Evolutionary conservation across 495 filamentous ascomycete species (phyloP), one percentile per base, ranked within the genome.

Genomic region (Sphaerosporella brunnea): DNA sequence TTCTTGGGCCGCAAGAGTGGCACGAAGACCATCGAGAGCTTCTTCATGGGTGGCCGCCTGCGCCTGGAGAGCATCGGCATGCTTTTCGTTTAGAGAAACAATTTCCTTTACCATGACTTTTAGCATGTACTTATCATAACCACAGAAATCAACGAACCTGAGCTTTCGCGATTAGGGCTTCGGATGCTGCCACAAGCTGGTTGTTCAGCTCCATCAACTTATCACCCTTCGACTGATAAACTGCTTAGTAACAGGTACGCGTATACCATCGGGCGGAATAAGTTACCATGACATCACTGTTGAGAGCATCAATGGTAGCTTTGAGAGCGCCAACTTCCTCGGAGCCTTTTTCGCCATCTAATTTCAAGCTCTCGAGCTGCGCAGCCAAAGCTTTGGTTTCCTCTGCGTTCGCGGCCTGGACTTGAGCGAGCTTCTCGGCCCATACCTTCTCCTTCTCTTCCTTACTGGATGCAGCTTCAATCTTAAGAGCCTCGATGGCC

Each of bases 391-490:
- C 30, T n/a, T 37, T 23, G 3, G 35, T 23, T 23, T 48, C 21
- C 21, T 37, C 35, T 8, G 19, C 41, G 18, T 21, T 46, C 8
- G 49, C 49, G 37, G 28, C 20, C 16, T 28, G 15, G 8, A 30
- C 18, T 16, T 39, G 25, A 11, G 19, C 41, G 13, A 38, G 28
- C 35, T 51, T 38, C 49, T 46, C 42, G 23, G 52, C 44, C 53
- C 53, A 56, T 23, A 58, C 48, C 46, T 52, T 56, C 19, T 60
- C 53, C 15, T 60, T 55, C 45, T 56, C 50, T 11, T 53, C 47
- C 3, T 45, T 48, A 44, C 30, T 37, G 9, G 28, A 32, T 15
- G 44, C 39, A 28, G 36, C 50, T 36, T 60, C 47, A 16, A 30
- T 40, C 23, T 51, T 48, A 2, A 60, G 23, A 8, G 11, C 44